Base-by-base conservation (phyloP, 176 grass and related monocot species). In the Musa beccarii region DNA sequence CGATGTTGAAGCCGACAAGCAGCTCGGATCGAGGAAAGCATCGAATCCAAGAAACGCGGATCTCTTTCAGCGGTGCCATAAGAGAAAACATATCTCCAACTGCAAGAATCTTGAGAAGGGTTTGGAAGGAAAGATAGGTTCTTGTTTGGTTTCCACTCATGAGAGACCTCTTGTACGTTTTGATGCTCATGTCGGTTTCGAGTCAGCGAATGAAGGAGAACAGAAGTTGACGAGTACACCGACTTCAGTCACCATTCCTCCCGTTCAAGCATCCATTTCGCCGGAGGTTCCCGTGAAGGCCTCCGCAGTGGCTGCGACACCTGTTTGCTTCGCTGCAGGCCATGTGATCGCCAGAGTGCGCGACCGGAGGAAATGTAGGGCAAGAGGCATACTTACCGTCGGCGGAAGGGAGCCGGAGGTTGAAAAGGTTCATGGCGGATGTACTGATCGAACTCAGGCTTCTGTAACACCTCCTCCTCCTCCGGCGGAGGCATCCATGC, bases 341-440 rank as follows among this genome's bases (percentile, higher is more conserved):
- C 75, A 77, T 53, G 49, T 77, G 43, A 15, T 77, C 61, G 59
- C 50, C 49, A 49, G 75, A 65, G 61, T 77, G 20, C 61, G 65
- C 20, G 75, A 77, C 72, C 59, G 71, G 19, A 43, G 79, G 51
- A 75, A 81, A 69, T 94, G 95, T 82, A 82, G 84, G n/a, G 84
- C 88, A 9, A 89, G 91, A 61, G 90, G 88, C 15, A 89, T 99
- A 67, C 86, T 94, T 8, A 79, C 85, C 16, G 83, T 94, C 28
- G 83, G 83, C 0, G 78, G 81, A 34, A 71, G 15, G 11, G 49
- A 29, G 43, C 49, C 24, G 3, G 90, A 90, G 69, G 62, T 68
- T 28, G 71, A 54, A 14, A 80, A 65, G 1, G 9, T 50, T 8
- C 83, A 73, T 56, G 61, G 57, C 23, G 83, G 82, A 52, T 73